Evolutionary conservation across 371 early-diverging fungal genomes (phyloP).

Genomic region (Apophysomyces variabilis): DNA sequence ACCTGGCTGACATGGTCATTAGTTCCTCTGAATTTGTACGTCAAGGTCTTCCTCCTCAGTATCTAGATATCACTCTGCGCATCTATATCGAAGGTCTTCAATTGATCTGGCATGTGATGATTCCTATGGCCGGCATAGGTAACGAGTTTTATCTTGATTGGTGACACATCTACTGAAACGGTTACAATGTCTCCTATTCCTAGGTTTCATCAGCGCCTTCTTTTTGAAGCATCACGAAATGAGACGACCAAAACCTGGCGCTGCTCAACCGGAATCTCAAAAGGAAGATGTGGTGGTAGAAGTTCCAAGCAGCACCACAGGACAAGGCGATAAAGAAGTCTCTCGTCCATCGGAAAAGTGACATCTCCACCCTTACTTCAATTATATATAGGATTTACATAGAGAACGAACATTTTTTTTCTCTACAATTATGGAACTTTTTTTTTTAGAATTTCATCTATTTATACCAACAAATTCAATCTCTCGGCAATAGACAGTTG

Average conservation of each 20-base stretch:
- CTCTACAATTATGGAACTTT: conserved; percentile 3
- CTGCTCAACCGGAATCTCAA: not conserved
- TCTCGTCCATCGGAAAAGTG: not conserved
- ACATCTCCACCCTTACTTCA: not conserved
- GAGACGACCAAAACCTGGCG: not conserved
- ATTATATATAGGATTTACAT: conserved; percentile 3
- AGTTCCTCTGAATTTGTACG: conserved; percentile 42
- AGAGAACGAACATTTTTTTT: not conserved
- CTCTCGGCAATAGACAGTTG: conserved; percentile 93
- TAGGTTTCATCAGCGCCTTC: not conserved
- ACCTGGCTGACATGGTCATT: conserved; percentile 27
- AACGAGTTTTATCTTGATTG: not conserved
- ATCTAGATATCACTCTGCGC: conserved; percentile 23
- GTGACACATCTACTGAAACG: not conserved
- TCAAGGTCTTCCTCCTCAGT: conserved; percentile 39
- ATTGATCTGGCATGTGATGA: conserved; percentile 46
- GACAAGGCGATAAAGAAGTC: not conserved
- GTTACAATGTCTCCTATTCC: not conserved
- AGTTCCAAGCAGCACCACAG: not conserved
- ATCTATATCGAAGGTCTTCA: conserved; percentile 36
- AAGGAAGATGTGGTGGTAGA: not conserved
- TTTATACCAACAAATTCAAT: conserved; percentile 77
- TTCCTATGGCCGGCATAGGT: conserved; percentile 40
- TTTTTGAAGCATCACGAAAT: conserved; percentile 1
- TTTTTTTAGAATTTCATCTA: conserved; percentile 18